These are phyloP conservation scores for Venturia carpophila DNA, from an alignment of 2,329 filamentous ascomycete genomes.

Conservation along the genomic window DNA sequence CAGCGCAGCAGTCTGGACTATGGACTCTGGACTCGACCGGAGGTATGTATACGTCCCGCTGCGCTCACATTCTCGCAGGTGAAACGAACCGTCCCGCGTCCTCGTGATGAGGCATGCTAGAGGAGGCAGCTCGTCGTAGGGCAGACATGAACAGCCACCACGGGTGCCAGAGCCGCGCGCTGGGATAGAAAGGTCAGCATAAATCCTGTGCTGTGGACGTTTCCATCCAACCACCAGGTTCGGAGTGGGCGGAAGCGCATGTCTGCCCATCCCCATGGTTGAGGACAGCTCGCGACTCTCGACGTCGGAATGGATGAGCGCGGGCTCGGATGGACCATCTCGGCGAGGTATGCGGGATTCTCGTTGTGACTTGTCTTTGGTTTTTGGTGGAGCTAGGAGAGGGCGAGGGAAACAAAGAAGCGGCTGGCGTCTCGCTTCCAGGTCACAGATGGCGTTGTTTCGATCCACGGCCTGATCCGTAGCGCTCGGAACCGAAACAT, in stretches of 20 bases:
- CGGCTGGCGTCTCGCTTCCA: background rate
- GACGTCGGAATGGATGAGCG: background rate
- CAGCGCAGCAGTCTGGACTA: background rate
- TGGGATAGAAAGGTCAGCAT: background rate
- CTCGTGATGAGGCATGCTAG: background rate
- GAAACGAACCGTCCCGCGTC: background rate
- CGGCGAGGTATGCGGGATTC: background rate
- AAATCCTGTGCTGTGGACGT: background rate
- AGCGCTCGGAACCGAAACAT: background rate
- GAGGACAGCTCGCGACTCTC: background rate
- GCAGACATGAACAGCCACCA: background rate
- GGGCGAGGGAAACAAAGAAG: background rate
- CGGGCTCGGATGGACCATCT: background rate
- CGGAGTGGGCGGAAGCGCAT: background rate
- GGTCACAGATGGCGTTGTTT: background rate
- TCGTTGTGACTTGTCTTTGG: background rate
- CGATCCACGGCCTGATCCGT: background rate
- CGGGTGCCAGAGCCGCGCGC: background rate
- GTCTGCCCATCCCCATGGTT: background rate
- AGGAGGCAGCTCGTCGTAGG: background rate
- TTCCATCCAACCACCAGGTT: background rate
- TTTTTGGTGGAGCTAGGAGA: background rate
- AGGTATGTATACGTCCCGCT: background rate
- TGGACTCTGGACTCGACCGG: background rate
- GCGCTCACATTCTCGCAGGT: background rate